phyloP scores from a whole-genome alignment of 345 rosid species.

The Passiflora organensis region DNA sequence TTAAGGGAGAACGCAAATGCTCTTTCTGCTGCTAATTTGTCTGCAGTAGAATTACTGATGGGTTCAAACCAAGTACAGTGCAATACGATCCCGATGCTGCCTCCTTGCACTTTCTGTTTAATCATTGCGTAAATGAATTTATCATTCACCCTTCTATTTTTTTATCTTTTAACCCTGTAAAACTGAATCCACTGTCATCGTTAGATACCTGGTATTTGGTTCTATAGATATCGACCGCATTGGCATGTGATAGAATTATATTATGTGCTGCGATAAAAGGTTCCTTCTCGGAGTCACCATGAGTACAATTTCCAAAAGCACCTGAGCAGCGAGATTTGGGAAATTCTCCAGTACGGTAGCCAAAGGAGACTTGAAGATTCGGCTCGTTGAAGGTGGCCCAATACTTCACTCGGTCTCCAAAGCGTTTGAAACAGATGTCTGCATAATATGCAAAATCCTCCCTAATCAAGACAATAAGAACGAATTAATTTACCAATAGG shows the following conservation, averaged over 20 bases:
- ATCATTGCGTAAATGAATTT: too few species aligned
- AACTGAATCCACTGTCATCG: background rate
- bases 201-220: conserved; percentile 20
- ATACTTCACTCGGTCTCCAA: conserved; percentile 23
- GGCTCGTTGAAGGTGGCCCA: conserved; percentile 25
- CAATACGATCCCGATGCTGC: conserved; percentile 19
- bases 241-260: conserved; percentile 17
- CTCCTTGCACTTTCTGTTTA: conserved; percentile 10
- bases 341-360: conserved; percentile 12
- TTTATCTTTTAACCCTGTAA: too few species aligned
- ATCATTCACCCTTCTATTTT: too few species aligned
- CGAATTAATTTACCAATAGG: too few species aligned
- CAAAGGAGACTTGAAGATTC: conserved; percentile 8
- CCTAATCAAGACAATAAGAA: background rate
- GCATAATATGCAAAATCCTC: conserved; percentile 17
- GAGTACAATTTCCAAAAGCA: conserved; percentile 14
- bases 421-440: conserved; percentile 18
- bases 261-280: conserved; percentile 24
- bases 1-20: conserved; percentile 13
- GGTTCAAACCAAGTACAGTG: conserved; percentile 17
- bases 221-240: conserved; percentile 15
- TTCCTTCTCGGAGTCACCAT: conserved; percentile 17
- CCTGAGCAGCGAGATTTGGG: conserved; percentile 21
- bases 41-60: conserved; percentile 11
- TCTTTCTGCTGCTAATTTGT: conserved; percentile 15